Base-by-base conservation (phyloP, 2,329 filamentous ascomycete species). In the Fusarium nelsonii region DNA sequence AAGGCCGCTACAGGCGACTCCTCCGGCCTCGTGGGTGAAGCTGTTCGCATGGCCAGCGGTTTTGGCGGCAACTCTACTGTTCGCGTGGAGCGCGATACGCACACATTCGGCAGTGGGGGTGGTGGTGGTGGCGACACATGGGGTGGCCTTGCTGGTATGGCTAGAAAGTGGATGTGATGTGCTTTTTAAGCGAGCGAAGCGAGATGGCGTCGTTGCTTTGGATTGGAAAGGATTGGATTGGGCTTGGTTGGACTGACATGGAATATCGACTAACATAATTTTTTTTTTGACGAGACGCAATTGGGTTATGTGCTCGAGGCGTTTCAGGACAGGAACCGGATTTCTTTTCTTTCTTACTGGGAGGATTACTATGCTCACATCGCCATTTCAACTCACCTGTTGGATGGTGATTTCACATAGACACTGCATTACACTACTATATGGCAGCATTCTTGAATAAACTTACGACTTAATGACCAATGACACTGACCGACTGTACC, bases 21-120 rank as follows among this genome's bases (percentile, higher is more conserved):
- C 46, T 69, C 83, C 32, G 85, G 86, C 16, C 77, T 87, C 32
- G 82, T 88, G 39, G 80, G 84, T 66, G 86, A 88, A 73, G 86
- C 86, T 43, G 81, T 88, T 57, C 81, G 83, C 71, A 84, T 88
- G 83, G 85, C 84, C 36, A 79, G 74, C 33, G 79, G 74, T 33
- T 73, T 78, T 54, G 75, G 75, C 69, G 62, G 70, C 54, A 68
- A 62, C 55, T 45, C 69, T 43, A 58, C 68, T 33, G 67, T 74
- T 23, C 63, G 61, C 28, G 69, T 84, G 58, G 77, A 82, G 70
- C 78, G 75, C 18, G 75, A 77, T 16, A 73, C 81, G 8, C 54
- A 79, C 67, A 76, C 75, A 56, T 84, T 80, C 50, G 69, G 74
- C 33, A 65, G 58, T n/a, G 60, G 75, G 36, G 74, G 46, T 37